Evolutionary conservation across 768 basidiomycete species (phyloP).

Genomic region (Royoungia palumana): DNA sequence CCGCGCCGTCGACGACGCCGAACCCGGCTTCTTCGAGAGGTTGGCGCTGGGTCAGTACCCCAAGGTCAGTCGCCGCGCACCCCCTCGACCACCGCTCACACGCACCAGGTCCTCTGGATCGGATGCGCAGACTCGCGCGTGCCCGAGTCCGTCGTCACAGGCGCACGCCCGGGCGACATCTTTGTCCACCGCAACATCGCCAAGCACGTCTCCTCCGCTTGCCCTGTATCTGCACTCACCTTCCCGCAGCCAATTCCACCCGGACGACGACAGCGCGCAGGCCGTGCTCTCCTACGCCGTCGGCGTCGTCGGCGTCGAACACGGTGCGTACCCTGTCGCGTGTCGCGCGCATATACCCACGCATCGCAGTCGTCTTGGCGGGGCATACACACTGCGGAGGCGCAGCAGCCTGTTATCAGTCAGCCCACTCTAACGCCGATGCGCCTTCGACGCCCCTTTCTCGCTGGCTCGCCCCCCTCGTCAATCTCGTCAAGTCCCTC

Average conservation of each 20-base stretch:
- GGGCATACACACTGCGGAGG: conserved; percentile 87
- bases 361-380: conserved; percentile 64
- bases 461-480: conserved; percentile 72
- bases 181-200: conserved; percentile 90
- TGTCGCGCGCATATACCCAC: background rate
- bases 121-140: conserved; percentile 87
- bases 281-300: conserved; percentile 77
- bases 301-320: conserved; percentile 63
- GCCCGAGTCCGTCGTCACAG: conserved; percentile 75
- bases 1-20: conserved; percentile 45
- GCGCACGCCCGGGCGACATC: conserved; percentile 75
- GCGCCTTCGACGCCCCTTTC: conserved; percentile 47
- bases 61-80: conserved; percentile 39
- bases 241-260: conserved; percentile 64
- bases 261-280: conserved; percentile 65
- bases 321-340: conserved; percentile 50
- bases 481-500: conserved; percentile 43
- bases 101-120: conserved; percentile 67
- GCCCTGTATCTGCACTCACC: background rate
- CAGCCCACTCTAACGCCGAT: conserved; percentile 14
- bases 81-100: conserved; percentile 7
- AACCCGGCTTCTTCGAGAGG: conserved; percentile 62
- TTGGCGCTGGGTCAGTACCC: conserved; percentile 64
- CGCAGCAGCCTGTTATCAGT: conserved; percentile 49
- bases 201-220: conserved; percentile 49